phyloP scores from a whole-genome alignment of 2,329 filamentous ascomycete species.

The Neofusicoccum ribis region DNA sequence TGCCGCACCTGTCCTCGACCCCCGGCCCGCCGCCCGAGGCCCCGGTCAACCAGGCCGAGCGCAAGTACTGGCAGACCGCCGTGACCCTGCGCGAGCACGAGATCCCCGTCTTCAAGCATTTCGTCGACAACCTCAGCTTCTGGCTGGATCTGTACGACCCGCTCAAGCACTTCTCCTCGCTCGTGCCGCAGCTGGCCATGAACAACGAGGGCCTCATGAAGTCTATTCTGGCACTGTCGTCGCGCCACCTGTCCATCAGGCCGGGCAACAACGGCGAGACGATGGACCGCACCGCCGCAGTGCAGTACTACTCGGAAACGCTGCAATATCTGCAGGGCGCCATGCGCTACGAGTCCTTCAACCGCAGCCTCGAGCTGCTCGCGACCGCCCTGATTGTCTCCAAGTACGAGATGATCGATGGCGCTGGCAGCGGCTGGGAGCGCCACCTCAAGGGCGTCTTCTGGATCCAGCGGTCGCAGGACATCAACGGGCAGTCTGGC shows the following conservation, averaged over 20 bases:
- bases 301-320: conserved; percentile 63
- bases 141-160: conserved; percentile 50
- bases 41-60: conserved; percentile 1
- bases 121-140: conserved; percentile 37
- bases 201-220: conserved; percentile 59
- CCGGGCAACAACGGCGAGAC: conserved; percentile 25
- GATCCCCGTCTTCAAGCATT: conserved; percentile 41
- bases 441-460: conserved; percentile 65
- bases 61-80: conserved; percentile 11
- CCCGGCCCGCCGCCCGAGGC: not conserved
- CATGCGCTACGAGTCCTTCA: conserved; percentile 59
- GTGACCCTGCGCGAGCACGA: conserved; percentile 36
- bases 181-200: conserved; percentile 36
- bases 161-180: conserved; percentile 38
- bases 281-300: conserved; percentile 33
- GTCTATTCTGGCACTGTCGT: conserved; percentile 57
- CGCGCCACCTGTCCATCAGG: conserved; percentile 52
- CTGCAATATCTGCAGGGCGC: conserved; percentile 62
- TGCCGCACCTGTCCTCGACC: conserved; percentile 5
- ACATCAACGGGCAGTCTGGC: conserved; percentile 60
- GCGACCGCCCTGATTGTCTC: conserved; percentile 62
- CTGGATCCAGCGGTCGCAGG: conserved; percentile 64
- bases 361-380: conserved; percentile 58
- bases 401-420: conserved; percentile 67
- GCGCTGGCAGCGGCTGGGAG: conserved; percentile 59